Evolutionary conservation across 441 rosid genomes (phyloP), one percentile per base, ranked within the genome.

Genomic region (Eruca vesicaria): DNA sequence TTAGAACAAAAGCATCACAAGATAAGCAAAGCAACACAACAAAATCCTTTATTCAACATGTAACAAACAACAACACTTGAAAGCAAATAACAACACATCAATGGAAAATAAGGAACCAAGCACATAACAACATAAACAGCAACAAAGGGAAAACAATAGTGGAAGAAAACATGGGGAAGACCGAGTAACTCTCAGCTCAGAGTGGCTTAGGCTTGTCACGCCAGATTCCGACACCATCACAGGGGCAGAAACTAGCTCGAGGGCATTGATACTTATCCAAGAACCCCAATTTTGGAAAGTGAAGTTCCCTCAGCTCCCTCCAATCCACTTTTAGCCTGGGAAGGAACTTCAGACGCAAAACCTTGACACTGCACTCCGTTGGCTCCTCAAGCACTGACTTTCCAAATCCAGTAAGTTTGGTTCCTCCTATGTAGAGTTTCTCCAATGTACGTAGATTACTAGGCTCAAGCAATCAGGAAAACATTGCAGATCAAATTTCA

Each of bases 391-490:
- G 35, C n/a, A n/a, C n/a, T 18, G 18, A 2, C 41, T 9, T 7
- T n/a, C 65, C 59, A 53, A 87, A 79, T 23, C 79, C 15, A 7
- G 52, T 52, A 26, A 87, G 83, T 20, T 50, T 0, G 2, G 5
- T 55, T 74, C 88, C 89, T 76, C 87, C 89, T 72, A 86, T 78
- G 64, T 78, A 84, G 12, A 87, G 70, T 21, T 80, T 80, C 52
- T 74, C 65, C 20, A 84, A 1, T 0, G 0, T 0, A 0, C 1
- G n/a, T 14, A 84, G 43, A 0, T 48, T 9, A 1, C 11, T 0
- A 0, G 87, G 84, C 12, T 5, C 3, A 59, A 84, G 64, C 88
- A 84, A 0, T 0, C 0, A 1, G 91, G 89, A n/a, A 36, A 80
- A 74, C 0, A 0, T 9, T 7, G 18, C 0, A n/a, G n/a, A 5